Evolutionary conservation across 306 rosid species (phyloP).

Genomic region (Spatholobus suberectus): DNA sequence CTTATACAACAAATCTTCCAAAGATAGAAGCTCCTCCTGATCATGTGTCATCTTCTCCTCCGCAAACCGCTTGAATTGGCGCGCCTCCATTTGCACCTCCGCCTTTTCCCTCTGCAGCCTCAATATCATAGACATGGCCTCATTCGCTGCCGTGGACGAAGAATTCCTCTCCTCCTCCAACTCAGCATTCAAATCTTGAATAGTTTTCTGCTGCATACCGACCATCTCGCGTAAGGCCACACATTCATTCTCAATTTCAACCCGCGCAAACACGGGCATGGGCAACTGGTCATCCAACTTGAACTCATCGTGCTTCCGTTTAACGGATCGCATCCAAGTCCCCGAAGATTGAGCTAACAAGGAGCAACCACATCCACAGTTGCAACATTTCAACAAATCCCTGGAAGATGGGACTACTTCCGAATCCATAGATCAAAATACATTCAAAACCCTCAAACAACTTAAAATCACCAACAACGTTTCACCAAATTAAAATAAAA

Average conservation of each 20-base stretch:
- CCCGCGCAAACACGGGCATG: constrained; percentile 61
- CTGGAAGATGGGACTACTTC: constrained; percentile 59
- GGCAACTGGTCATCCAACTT: constrained; percentile 56
- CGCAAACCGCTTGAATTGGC: constrained; percentile 87
- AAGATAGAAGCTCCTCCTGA: constrained; percentile 72
- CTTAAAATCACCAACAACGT: constrained; percentile 21
- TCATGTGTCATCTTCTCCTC: constrained; percentile 97
- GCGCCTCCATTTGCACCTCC: constrained; percentile 93
- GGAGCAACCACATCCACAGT: constrained; percentile 72
- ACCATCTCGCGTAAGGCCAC: constrained; percentile 83
- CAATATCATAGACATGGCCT: constrained; percentile 99
- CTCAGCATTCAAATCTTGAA: constrained; percentile 79
- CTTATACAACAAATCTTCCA: constrained; percentile 90
- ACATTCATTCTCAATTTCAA: constrained; percentile 81
- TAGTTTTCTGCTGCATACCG: constrained; percentile 67
- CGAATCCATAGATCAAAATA: constrained; percentile 61
- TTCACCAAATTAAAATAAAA: constrained; percentile 20
- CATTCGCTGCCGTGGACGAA: constrained; percentile 88
- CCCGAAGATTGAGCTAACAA: constrained; percentile 54
- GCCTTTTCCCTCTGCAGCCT: constrained; percentile 99
- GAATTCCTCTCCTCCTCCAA: constrained; percentile 98
- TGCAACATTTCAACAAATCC: constrained; percentile 65
- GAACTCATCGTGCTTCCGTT: constrained; percentile 78
- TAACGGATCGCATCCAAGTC: constrained; percentile 83
- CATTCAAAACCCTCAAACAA: constrained; percentile 54